A percentile compares a stretch with the other conserved stretches of the same genome.
Conservation (phyloP, 2,329 filamentous ascomycete species). For the Aspergillus sergii region DNA sequence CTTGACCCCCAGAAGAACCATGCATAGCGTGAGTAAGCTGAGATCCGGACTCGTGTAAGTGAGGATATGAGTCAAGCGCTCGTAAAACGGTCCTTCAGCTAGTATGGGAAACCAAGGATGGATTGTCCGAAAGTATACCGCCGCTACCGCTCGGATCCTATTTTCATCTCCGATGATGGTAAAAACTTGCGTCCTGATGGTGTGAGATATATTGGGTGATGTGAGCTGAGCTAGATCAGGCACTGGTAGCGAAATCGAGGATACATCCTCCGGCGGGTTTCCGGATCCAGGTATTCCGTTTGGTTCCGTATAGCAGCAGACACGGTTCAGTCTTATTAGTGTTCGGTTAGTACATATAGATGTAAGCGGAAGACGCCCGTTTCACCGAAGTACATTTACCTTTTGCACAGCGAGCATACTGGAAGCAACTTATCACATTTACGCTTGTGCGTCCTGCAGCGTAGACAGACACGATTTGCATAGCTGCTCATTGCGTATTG, state of each 20-base stretch:
- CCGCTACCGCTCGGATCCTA: not conserved
- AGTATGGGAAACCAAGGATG: slow-evolving; percentile 3
- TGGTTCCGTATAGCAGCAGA: slow-evolving; percentile 1
- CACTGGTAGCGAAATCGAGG: not conserved
- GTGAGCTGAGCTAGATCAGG: slow-evolving; percentile 1
- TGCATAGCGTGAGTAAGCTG: not conserved
- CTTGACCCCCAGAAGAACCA: not conserved
- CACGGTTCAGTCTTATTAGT: slow-evolving; percentile 1
- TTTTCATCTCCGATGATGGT: not conserved
- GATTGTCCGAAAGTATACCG: slow-evolving; percentile 2
- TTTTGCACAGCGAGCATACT: not conserved
- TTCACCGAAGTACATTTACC: not conserved
- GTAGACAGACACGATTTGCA: not conserved
- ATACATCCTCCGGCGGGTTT: not conserved
- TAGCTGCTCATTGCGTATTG: not conserved
- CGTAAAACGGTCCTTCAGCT: not conserved
- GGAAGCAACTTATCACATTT: slow-evolving; percentile 5
- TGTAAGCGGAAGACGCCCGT: not conserved
- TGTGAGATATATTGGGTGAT: not conserved
- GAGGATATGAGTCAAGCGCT: not conserved
- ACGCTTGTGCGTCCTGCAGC: slow-evolving; percentile 4
- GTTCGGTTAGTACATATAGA: not conserved
- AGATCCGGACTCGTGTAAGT: not conserved
- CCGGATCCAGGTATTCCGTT: not conserved
- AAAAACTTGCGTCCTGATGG: not conserved